These are phyloP conservation scores for Punica granatum DNA, from an alignment of 345 rosid genomes.

Conservation along the genomic window DNA sequence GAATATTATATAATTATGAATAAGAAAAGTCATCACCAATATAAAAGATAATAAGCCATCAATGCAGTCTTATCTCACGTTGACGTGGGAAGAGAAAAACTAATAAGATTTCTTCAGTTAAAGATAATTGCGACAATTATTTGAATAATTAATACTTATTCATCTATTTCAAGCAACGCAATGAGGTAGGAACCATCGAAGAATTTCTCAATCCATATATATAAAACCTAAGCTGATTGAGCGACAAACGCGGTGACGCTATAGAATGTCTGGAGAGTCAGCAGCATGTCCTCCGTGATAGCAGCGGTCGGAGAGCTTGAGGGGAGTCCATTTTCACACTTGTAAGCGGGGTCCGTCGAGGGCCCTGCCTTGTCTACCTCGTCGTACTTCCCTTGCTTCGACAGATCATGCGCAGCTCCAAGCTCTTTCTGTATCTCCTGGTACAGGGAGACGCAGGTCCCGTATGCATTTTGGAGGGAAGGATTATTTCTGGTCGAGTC, in stretches of 20 bases:
- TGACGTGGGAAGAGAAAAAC: too few species aligned
- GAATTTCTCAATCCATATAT: too few species aligned
- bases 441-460: conserved; percentile 11
- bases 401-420: conserved; percentile 4
- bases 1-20: too few species aligned
- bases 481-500: background rate
- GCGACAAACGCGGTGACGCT: conserved; percentile 15
- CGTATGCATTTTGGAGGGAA: background rate
- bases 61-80: too few species aligned
- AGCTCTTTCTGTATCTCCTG: conserved; percentile 9
- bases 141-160: too few species aligned
- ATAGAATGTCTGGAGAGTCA: conserved; percentile 13
- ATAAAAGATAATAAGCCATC: too few species aligned
- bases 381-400: conserved; percentile 11
- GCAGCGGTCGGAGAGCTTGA: conserved; percentile 7
- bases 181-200: too few species aligned
- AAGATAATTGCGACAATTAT: too few species aligned
- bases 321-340: conserved; percentile 23
- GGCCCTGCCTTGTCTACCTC: conserved; percentile 11
- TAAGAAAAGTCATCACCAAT: too few species aligned
- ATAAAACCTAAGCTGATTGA: background rate
- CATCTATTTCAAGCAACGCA: too few species aligned
- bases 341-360: conserved; percentile 5
- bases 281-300: conserved; percentile 23
- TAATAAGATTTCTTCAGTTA: too few species aligned